These are phyloP conservation scores for Termitomyces sp. DNA, from an alignment of 768 basidiomycete species.

Conservation along the genomic window DNA sequence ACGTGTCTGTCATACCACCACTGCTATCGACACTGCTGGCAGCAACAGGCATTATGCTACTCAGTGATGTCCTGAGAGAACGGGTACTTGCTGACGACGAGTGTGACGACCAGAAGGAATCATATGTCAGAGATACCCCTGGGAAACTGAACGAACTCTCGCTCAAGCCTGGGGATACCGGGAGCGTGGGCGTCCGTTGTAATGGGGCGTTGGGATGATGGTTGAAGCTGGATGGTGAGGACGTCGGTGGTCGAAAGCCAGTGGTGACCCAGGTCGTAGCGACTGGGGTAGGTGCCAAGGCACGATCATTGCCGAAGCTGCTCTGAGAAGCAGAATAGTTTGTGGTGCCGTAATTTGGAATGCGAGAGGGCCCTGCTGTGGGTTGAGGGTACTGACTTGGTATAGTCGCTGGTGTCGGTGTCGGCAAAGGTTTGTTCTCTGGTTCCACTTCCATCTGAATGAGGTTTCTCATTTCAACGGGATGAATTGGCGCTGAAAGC, in stretches of 20 bases:
- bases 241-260: conserved; percentile 1
- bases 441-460: conserved; percentile 16
- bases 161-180: conserved; percentile 8
- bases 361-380: conserved; percentile 1
- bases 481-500: neutral
- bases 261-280: conserved; percentile 10
- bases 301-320: conserved; percentile 4
- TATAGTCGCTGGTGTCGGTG: neutral
- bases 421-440: conserved; percentile 13
- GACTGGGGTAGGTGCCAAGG: neutral
- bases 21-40: neutral
- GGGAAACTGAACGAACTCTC: conserved; percentile 28
- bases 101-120: conserved; percentile 64
- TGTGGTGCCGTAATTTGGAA: neutral
- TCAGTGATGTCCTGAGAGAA: conserved; percentile 18
- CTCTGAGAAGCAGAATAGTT: neutral
- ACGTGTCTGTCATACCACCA: neutral
- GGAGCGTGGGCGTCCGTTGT: conserved; percentile 11
- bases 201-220: conserved; percentile 14
- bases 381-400: conserved; percentile 7
- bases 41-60: conserved; percentile 8
- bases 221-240: conserved; percentile 12
- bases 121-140: conserved; percentile 49
- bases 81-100: conserved; percentile 24
- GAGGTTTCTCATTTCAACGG: conserved; percentile 8